Base-by-base conservation (phyloP, 208 protist species). In the Herpetomonas samuelpessoai region DNA sequence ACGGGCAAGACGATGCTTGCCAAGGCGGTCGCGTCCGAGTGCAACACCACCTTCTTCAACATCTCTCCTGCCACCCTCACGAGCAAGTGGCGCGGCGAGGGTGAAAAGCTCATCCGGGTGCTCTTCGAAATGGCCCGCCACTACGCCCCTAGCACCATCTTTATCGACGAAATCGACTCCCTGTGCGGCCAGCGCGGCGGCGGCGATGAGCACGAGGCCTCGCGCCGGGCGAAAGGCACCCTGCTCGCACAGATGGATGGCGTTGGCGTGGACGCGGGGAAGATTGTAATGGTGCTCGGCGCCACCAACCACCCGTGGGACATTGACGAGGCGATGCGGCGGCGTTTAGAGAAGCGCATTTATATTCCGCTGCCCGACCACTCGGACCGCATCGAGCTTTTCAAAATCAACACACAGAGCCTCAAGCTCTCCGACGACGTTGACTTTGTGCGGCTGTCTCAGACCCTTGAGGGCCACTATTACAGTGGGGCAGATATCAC, bases 201-300 rank as follows among this genome's bases (percentile, higher is more conserved):
- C 48, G 65, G 76, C 16, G 68, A 68, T 25, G 92, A 96, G 68
- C 90, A 97, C 51, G 92, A 97, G 63, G 91, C 86, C 1, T 92
- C 97, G 25, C 75, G 98, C 10, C 83, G 98, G 22, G 96, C 99
- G 1, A 99, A 99, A 72, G 99, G 98, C 19, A 99, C 99, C 59
- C 98, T 99, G 29, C 82, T 99, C 4, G 96, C 99, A 19, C 98
- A 99, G 81, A 91, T 96, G 86, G 90, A 97, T 57, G 94, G 91
- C 38, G 88, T 92, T 6, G 83, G 86, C 24, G 81, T 91, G 1
- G 82, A 91, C 54, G 39, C 56, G 27, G 67, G 65, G 14, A 92
- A 96, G 57, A 73, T 84, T 19, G 91, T 98, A 19, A 94, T 98
- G 80, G 92, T 98, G 30, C 82, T 98, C 21, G 94, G 89, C 49